Base-by-base conservation (phyloP, 2,329 filamentous ascomycete genomes). In the Hymenoscyphus repandus region DNA sequence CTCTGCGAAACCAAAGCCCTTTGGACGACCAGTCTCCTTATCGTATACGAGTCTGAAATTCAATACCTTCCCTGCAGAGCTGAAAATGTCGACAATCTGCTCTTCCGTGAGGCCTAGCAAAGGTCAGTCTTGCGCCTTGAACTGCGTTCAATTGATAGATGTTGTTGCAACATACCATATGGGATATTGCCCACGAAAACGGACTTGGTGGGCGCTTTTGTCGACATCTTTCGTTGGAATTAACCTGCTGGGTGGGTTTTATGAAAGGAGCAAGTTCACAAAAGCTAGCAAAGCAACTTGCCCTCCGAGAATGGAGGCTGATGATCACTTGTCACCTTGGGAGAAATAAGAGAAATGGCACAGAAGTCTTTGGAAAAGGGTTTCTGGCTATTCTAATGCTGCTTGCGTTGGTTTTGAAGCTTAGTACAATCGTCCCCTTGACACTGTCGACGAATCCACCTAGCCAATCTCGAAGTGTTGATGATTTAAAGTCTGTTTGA, bases 1-100 rank as follows among this genome's bases (percentile, higher is more conserved):
- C 68, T 97, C 92, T 64, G 91, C 88, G 64, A 97, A 99, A 33
- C 93, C 93, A 68, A 96, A 99, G 15, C 93, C 93, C 70, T 96
- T 97, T 1, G 93, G 91, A 50, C 90, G 84, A 38, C 92, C 91
- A 2, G 91, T 96, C 65, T 97, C 92, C 47, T 90, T 87, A 72
- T 97, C 95, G 70, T 96, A 95, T 58, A 97, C 92, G 44, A 97
- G 79, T 47, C 92, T 83, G 68, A 97, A 97, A 67, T 88, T 92
- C 52, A 95, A 77, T 1, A 97, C 92, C 58, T 91, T 88, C 52
- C 93, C 93, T 47, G 88, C 90, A 58, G 87, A 86, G 66, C 85
- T 88, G 69, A 97, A 95, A 54, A 95, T 95, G 62, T 96, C 89
- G 66, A 86, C 86, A 63, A 99, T 96, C 68, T 96, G 88, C 68